Percentiles rank a stretch among this genome's conserved stretches.
phyloP scores from a whole-genome alignment of 257 asterid genomes.

The Solanum peruvianum region DNA sequence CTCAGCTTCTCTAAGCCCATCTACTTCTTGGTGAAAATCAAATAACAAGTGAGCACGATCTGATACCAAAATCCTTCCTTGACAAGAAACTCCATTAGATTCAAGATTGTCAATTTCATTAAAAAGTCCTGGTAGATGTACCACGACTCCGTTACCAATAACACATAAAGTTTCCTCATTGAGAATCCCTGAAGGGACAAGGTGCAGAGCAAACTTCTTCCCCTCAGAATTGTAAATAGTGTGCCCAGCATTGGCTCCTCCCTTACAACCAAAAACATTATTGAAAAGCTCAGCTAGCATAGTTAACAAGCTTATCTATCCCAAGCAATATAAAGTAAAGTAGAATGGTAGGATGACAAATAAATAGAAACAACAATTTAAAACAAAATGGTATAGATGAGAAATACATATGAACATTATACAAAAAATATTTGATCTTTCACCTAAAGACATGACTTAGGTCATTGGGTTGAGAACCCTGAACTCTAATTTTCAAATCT shows the following conservation, averaged over 20 bases:
- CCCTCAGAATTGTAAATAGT: slow-evolving; percentile 95
- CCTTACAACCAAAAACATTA: slow-evolving; percentile 27
- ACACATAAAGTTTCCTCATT: slow-evolving; percentile 26
- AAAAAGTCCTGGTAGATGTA: slow-evolving; percentile 81
- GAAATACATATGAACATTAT: background rate
- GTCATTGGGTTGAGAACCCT: background rate
- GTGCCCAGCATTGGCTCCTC: slow-evolving; percentile 99
- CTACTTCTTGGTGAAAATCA: slow-evolving; percentile 84
- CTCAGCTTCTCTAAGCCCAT: slow-evolving; percentile 86
- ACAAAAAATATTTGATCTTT: background rate
- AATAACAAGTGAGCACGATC: slow-evolving; percentile 91
- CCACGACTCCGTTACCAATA: slow-evolving; percentile 90
- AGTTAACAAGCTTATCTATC: background rate
- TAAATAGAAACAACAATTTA: background rate
- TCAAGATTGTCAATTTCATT: slow-evolving; percentile 81
- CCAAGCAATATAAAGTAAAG: background rate
- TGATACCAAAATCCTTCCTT: slow-evolving; percentile 82
- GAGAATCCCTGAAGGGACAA: slow-evolving; percentile 94
- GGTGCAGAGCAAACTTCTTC: slow-evolving; percentile 89
- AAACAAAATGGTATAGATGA: background rate
- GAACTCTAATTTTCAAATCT: background rate
- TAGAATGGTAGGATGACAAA: background rate
- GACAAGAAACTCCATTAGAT: slow-evolving; percentile 70
- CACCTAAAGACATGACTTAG: background rate
- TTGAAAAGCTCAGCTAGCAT: background rate